Evolutionary conservation across 345 rosid genomes (phyloP).

Genomic region (Clarkia xantiana): DNA sequence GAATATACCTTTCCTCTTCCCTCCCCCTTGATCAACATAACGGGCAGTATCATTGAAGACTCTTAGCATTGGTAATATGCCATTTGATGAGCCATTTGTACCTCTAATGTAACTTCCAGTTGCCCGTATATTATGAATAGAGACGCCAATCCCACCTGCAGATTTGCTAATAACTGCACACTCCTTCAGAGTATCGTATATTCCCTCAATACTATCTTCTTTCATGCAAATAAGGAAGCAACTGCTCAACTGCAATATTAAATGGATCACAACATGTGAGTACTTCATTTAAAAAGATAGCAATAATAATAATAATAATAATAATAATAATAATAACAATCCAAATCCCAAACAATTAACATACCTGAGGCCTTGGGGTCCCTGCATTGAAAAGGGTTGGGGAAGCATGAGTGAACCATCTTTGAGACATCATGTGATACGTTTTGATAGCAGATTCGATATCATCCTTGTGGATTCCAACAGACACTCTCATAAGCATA

Average conservation of each 20-base stretch:
- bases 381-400: constrained; percentile 92
- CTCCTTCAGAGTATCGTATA: constrained; percentile 82
- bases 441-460: constrained; percentile 60
- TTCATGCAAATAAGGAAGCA: constrained; percentile 88
- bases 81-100: constrained; percentile 63
- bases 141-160: constrained; percentile 80
- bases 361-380: constrained; percentile 84
- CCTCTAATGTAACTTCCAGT: constrained; percentile 66
- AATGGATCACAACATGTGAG: not conserved
- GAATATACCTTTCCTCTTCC: constrained; percentile 63
- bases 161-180: constrained; percentile 93
- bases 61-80: constrained; percentile 65
- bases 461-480: constrained; percentile 73
- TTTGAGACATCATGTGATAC: constrained; percentile 83
- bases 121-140: constrained; percentile 68
- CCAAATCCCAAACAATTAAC: constrained; percentile 1
- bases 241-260: constrained; percentile 57
- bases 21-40: constrained; percentile 83
- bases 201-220: constrained; percentile 88
- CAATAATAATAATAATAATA: not conserved
- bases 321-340: not conserved
- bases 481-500: constrained; percentile 92
- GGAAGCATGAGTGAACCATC: constrained; percentile 96
- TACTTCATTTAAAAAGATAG: no score
- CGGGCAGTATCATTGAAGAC: constrained; percentile 80